Evolutionary conservation across 257 asterid species (phyloP).

Genomic region (Gentiana straminea): DNA sequence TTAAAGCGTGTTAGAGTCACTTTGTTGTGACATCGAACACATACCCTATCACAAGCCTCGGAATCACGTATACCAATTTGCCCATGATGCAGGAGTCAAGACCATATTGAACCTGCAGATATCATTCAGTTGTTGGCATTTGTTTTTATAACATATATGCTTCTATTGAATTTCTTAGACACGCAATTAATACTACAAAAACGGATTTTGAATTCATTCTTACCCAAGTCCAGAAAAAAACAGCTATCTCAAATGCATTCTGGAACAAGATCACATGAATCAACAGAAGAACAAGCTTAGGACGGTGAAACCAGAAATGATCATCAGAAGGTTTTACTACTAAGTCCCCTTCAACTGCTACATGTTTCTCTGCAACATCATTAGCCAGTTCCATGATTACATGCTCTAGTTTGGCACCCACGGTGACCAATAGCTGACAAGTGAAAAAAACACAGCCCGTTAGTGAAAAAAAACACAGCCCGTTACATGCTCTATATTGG

Average conservation of each 20-base stretch:
- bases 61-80: constrained; percentile 27
- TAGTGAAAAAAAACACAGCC: too few relatives aligned
- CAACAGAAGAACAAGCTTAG: constrained; percentile 25
- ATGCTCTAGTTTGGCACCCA: constrained; percentile 69
- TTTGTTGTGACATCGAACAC: too few relatives aligned
- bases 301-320: constrained; percentile 29
- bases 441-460: background rate
- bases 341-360: constrained; percentile 22
- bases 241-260: constrained; percentile 32
- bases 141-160: too few relatives aligned
- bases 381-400: constrained; percentile 32
- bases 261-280: constrained; percentile 29
- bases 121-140: constrained; percentile 2
- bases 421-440: constrained; percentile 49
- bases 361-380: constrained; percentile 30
- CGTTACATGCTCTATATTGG: too few relatives aligned
- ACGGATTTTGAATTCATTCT: background rate
- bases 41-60: constrained; percentile 55
- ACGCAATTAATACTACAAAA: too few relatives aligned
- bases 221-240: constrained; percentile 40
- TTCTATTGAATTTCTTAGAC: too few relatives aligned
- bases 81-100: constrained; percentile 80
- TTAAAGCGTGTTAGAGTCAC: too few relatives aligned
- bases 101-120: constrained; percentile 29
- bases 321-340: constrained; percentile 31